phyloP scores from a whole-genome alignment of 2,329 filamentous ascomycete species.

The Daldinia eschscholtzii region DNA sequence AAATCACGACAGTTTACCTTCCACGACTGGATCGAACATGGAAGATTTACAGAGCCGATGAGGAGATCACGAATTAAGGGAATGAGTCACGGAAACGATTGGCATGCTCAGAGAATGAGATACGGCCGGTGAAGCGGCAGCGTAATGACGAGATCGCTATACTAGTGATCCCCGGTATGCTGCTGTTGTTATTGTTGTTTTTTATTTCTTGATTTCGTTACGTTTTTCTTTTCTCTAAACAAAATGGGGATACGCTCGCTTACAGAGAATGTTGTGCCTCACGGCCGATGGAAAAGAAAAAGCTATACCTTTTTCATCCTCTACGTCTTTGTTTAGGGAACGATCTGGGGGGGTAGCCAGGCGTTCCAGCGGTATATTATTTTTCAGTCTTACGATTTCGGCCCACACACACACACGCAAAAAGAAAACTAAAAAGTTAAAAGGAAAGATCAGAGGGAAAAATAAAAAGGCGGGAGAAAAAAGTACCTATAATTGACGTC shows the following conservation, averaged over 20 bases:
- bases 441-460: constrained; percentile 23
- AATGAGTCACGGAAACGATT: constrained; percentile 26
- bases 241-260: constrained; percentile 34
- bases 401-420: constrained; percentile 14
- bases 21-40: constrained; percentile 19
- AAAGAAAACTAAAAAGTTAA: constrained; percentile 30
- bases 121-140: constrained; percentile 2
- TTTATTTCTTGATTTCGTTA: constrained; percentile 10
- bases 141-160: constrained; percentile 11
- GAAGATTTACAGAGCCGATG: constrained; percentile 8
- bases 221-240: constrained; percentile 15
- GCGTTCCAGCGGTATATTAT: constrained; percentile 28
- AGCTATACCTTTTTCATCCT: constrained; percentile 19
- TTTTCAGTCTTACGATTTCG: constrained; percentile 17
- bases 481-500: constrained; percentile 13
- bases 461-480: constrained; percentile 13
- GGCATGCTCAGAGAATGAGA: constrained; percentile 16
- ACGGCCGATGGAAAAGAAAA: constrained; percentile 35
- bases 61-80: constrained; percentile 6
- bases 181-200: neutral
- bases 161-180: neutral
- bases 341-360: constrained; percentile 21
- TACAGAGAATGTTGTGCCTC: constrained; percentile 41
- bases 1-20: constrained; percentile 6
- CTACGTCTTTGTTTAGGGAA: constrained; percentile 16